Evolutionary conservation across 331 rosid genomes (phyloP), one percentile per base, ranked within the genome.

Genomic region (Pyrus hybrid): DNA sequence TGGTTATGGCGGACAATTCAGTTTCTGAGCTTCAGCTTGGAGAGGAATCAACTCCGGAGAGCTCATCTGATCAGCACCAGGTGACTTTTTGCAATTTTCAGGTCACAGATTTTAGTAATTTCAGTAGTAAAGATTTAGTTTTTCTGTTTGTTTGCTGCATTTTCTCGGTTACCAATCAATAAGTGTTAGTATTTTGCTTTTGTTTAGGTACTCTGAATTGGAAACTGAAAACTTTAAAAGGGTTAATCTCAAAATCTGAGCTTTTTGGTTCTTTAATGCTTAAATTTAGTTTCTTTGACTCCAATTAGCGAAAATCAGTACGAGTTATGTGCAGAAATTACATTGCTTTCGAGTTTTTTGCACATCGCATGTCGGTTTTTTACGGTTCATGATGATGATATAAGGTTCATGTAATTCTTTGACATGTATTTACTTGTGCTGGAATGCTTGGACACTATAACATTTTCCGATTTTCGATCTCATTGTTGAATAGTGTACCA

Each of bases 1-100:
- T 66, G 69, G 73, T 13, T 76, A 47, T 79, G 57, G 86, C 85
- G 91, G 89, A 83, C 37, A 79, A 17, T 76, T 74, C 80, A 73
- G 81, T 37, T 65, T 4, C 73, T 47, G 81, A 81, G 78, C 83
- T 80, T 68, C 79, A 32, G 74, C 81, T 41, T 49, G 76, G 33
- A 30, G 76, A 47, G 70, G 80, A 71, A 73, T 76, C 65, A 32
- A 68, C 66, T 30, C 71, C 81, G 47, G 87, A 49, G 56, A 49
- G 67, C 68, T 77, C 84, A 37, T 60, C 84, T 64, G 73, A 68
- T 56, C 69, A 62, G 32, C 17, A 64, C 41, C 86, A 83, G 90
- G 93, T 86, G 76, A 81, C 13, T 57, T 57, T 64, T 4, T 43
- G 23, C 45, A 51, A 66, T 60, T 60, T 71, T 8, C 21, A 12